phyloP scores from a whole-genome alignment of 2,329 filamentous ascomycete species.

The Scortechinia acanthostroma region DNA sequence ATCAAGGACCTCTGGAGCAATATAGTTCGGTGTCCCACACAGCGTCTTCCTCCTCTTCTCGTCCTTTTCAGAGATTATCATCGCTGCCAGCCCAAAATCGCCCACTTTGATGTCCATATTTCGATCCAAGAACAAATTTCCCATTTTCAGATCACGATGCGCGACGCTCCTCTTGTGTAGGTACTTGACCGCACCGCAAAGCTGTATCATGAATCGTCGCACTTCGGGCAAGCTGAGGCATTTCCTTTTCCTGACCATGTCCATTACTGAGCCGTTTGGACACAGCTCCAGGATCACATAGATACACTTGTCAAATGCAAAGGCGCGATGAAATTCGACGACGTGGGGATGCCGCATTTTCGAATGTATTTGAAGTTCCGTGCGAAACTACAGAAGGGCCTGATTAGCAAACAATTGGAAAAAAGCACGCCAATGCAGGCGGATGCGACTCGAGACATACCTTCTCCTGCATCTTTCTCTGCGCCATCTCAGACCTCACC shows the following conservation, averaged over 20 bases:
- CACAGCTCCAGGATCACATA: slow-evolving; percentile 66
- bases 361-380: slow-evolving; percentile 63
- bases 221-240: slow-evolving; percentile 62
- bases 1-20: slow-evolving; percentile 60
- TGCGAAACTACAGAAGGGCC: background rate
- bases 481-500: slow-evolving; percentile 35
- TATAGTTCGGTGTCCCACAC: slow-evolving; percentile 67
- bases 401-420: too few relatives aligned
- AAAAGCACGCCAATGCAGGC: background rate
- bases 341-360: slow-evolving; percentile 67
- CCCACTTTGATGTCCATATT: slow-evolving; percentile 68
- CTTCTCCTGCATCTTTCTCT: slow-evolving; percentile 42
- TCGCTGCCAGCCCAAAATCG: slow-evolving; percentile 61
- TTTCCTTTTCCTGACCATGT: slow-evolving; percentile 48
- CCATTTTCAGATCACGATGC: slow-evolving; percentile 64
- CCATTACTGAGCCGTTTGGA: slow-evolving; percentile 61
- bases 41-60: slow-evolving; percentile 60
- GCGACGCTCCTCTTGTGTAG: slow-evolving; percentile 63
- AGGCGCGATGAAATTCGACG: slow-evolving; percentile 63
- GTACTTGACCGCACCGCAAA: slow-evolving; percentile 65
- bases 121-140: slow-evolving; percentile 61
- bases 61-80: slow-evolving; percentile 47
- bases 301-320: slow-evolving; percentile 56
- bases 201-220: slow-evolving; percentile 58
- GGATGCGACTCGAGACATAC: slow-evolving; percentile 14